A percentile compares a stretch with the other conserved stretches of the same genome.
phyloP scores from a whole-genome alignment of 2,329 filamentous ascomycete species.

The Didymella lethalis region DNA sequence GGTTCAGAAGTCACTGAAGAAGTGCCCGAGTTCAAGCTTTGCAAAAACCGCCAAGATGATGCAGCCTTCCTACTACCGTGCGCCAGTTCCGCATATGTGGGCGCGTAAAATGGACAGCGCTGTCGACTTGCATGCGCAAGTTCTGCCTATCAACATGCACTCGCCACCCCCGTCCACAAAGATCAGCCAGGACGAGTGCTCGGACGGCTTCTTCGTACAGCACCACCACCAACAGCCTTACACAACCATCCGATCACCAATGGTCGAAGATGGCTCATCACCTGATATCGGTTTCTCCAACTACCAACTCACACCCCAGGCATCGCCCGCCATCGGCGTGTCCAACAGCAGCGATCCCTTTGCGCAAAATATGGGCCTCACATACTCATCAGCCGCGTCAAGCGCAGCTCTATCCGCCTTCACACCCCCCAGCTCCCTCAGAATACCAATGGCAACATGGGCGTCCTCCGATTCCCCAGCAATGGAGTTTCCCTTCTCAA shows the following conservation, averaged over 20 bases:
- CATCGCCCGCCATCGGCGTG: slow-evolving; percentile 41
- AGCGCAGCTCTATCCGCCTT: slow-evolving; percentile 48
- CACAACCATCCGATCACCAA: slow-evolving; percentile 32
- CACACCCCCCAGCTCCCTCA: slow-evolving; percentile 47
- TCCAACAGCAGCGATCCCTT: slow-evolving; percentile 34
- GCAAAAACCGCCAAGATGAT: slow-evolving; percentile 63
- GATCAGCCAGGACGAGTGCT: slow-evolving; percentile 35
- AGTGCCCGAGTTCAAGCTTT: slow-evolving; percentile 37
- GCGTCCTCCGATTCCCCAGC: slow-evolving; percentile 36
- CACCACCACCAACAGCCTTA: slow-evolving; percentile 33
- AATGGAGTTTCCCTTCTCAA: slow-evolving; percentile 45
- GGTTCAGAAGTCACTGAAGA: slow-evolving; percentile 35
- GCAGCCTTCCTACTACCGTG: slow-evolving; percentile 59
- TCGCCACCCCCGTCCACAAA: slow-evolving; percentile 43
- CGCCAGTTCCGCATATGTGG: slow-evolving; percentile 60
- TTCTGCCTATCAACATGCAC: slow-evolving; percentile 43
- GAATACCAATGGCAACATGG: slow-evolving; percentile 44
- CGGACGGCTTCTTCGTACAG: slow-evolving; percentile 31
- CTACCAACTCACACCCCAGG: slow-evolving; percentile 47
- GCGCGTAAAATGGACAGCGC: slow-evolving; percentile 58
- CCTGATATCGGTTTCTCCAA: slow-evolving; percentile 36
- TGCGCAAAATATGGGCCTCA: slow-evolving; percentile 32
- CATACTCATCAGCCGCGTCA: slow-evolving; percentile 27
- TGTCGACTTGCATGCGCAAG: slow-evolving; percentile 59
- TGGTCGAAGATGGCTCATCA: slow-evolving; percentile 25